Evolutionary conservation across 192 early-diverging fungal genomes (phyloP), one percentile per base, ranked within the genome.

Genomic region (Entophlyctis luteolus): DNA sequence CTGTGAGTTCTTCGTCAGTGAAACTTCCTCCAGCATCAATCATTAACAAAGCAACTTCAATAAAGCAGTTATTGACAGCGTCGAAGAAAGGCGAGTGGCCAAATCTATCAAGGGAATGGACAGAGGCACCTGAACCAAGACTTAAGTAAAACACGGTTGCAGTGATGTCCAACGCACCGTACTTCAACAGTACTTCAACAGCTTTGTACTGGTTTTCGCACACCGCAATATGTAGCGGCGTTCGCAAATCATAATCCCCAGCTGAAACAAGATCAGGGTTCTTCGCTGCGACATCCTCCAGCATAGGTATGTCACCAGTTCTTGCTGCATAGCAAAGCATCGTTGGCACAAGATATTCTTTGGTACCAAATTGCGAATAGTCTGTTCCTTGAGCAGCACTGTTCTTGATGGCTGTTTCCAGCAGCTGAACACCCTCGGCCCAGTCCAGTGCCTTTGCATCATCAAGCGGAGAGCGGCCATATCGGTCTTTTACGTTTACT

Each of bases 11-110:
- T 5, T 86, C 86, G 38, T 91, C 88, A 50, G 88, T 86, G 68
- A 98, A 94, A 68, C 94, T 92, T 10, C 91, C 96, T 27, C 94
- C 96, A 1, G 91, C 87, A 37, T 88, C 71, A 3, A 85, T 47
- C 42, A 98, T 75, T 58, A 96, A 62, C 16, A 69, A 68, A 8
- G 90, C 86, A 48, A 88, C 83, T 50, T 87, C 85, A 2, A 74
- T 62, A 46, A 81, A 81, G 16, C 84, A 80, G 37, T 83, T 77
- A 16, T 79, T 72, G 5, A 91, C 84, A 0, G 95, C 93, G 62
- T 93, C 88, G 68, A 83, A 94, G 4, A 99, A 72, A 1, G 95
- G 93, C 2, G 93, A 94, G 65, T 94, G 95, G 0, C 94, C 92
- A 48, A 84, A 82, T 32, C 87, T 80, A 77, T 97, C 95, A 3